Evolutionary conservation across 768 basidiomycete species (phyloP).

Genomic region (Suillus brevipes): DNA sequence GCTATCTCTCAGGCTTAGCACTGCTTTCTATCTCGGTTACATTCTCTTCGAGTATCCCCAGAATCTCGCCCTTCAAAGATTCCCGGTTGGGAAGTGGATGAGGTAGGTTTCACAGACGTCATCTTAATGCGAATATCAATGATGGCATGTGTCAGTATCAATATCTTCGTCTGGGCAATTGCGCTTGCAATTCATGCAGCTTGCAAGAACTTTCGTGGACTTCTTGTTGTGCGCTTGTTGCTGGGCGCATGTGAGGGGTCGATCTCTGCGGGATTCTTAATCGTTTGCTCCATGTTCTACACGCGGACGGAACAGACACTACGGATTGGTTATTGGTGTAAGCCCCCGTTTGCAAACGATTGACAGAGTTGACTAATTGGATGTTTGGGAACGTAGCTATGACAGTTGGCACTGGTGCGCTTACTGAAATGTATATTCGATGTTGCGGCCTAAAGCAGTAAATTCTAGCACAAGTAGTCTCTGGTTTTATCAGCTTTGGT

Average conservation of each 20-base stretch:
- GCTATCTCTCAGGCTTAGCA: neutral
- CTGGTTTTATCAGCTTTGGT: neutral
- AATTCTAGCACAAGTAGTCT: neutral
- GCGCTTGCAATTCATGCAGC: neutral
- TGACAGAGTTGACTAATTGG: neutral
- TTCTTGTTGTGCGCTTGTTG: neutral
- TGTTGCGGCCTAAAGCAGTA: neutral
- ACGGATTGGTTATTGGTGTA: neutral
- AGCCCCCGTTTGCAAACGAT: neutral
- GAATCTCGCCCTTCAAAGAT: neutral
- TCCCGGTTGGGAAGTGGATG: neutral
- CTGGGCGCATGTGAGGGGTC: neutral
- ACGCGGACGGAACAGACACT: neutral
- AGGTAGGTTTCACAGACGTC: neutral
- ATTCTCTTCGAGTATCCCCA: neutral
- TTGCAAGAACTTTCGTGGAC: neutral
- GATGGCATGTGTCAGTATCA: neutral
- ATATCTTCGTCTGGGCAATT: neutral
- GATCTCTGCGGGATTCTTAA: neutral
- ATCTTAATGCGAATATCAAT: neutral
- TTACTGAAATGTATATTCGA: neutral
- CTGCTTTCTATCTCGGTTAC: neutral
- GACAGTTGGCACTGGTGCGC: neutral
- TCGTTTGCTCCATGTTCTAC: neutral
- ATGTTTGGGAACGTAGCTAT: neutral